Conservation (phyloP, 1,139 yeast genomes). For the Scheffersomyces cryptocercus region DNA sequence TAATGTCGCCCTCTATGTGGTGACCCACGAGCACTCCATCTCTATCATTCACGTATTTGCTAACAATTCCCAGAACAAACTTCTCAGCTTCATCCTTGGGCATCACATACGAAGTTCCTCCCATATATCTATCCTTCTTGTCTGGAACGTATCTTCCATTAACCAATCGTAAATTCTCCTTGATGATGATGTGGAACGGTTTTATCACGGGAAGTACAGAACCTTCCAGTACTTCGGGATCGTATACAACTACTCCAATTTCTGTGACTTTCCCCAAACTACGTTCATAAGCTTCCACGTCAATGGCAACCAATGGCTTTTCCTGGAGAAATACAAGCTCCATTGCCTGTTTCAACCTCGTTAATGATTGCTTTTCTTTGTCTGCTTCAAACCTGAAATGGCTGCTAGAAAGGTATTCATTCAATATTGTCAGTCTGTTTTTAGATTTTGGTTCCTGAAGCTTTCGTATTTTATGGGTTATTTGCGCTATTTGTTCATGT, state of each 20-base stretch:
- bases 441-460: neutral
- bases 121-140: constrained; percentile 18
- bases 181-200: constrained; percentile 19
- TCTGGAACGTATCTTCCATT: constrained; percentile 23
- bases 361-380: constrained; percentile 1
- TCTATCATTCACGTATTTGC: constrained; percentile 13
- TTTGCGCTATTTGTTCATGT: too few species aligned
- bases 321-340: constrained; percentile 18
- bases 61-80: constrained; percentile 12
- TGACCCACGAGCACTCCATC: constrained; percentile 25
- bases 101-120: constrained; percentile 19
- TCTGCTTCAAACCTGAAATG: constrained; percentile 5
- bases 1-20: constrained; percentile 20
- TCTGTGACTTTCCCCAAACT: constrained; percentile 19
- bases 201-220: constrained; percentile 17
- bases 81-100: constrained; percentile 9
- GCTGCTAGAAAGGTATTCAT: constrained; percentile 8
- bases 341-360: constrained; percentile 10
- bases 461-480: too few species aligned
- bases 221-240: constrained; percentile 16
- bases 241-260: constrained; percentile 24
- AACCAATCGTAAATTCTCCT: constrained; percentile 14
- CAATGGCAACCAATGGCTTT: constrained; percentile 22
- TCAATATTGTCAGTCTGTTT: constrained; percentile 1
- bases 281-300: constrained; percentile 25